Evolutionary conservation across 2,329 filamentous ascomycete genomes (phyloP).

Genomic region (Aspergillus eucalypticola): DNA sequence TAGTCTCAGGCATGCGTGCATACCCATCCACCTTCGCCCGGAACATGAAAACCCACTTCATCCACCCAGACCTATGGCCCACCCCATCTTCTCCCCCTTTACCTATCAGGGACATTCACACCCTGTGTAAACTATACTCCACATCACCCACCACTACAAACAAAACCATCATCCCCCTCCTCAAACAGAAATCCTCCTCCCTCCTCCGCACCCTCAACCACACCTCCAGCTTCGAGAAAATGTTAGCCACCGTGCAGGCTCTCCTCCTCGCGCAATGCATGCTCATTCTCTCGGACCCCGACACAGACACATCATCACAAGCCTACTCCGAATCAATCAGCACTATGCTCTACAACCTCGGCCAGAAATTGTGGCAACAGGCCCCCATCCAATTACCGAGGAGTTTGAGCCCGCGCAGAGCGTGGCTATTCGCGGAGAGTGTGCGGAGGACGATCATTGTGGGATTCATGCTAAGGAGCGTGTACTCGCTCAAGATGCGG

Average conservation of each 20-base stretch:
- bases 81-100: slow-evolving; percentile 8
- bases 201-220: slow-evolving; percentile 15
- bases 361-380: slow-evolving; percentile 26
- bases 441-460: slow-evolving; percentile 36
- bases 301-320: neutral
- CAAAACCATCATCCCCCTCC: slow-evolving; percentile 7
- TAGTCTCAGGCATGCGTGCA: slow-evolving; percentile 22
- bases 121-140: slow-evolving; percentile 22
- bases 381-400: slow-evolving; percentile 28
- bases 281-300: slow-evolving; percentile 17
- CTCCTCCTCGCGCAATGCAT: slow-evolving; percentile 30
- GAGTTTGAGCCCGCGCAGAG: slow-evolving; percentile 25
- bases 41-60: slow-evolving; percentile 25
- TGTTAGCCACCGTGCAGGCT: slow-evolving; percentile 27
- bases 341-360: slow-evolving; percentile 21
- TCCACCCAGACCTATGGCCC: slow-evolving; percentile 27
- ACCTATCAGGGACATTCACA: slow-evolving; percentile 21
- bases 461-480: slow-evolving; percentile 31
- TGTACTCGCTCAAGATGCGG: slow-evolving; percentile 30
- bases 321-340: slow-evolving; percentile 20
- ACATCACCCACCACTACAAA: neutral
- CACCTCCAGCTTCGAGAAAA: slow-evolving; percentile 23
- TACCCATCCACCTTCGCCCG: slow-evolving; percentile 21
- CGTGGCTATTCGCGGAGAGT: slow-evolving; percentile 36
- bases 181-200: slow-evolving; percentile 17